Evolutionary conservation across 1,284 basidiomycete species (phyloP).

Genomic region (Lignosus rhinocerotis): DNA sequence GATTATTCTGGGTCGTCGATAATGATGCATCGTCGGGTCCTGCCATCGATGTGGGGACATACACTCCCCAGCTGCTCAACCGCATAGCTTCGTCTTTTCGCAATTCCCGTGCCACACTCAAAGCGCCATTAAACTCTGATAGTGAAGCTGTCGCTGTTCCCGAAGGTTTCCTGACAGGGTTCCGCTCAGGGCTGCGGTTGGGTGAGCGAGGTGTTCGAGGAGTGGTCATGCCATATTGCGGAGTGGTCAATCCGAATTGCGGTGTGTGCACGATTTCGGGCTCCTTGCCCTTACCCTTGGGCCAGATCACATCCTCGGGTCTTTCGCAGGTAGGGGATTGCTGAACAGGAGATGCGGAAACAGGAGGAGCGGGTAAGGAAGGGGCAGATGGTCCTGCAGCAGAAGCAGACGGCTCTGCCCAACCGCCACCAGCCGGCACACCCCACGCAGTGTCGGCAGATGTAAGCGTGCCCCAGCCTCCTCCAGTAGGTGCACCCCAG

Average conservation of each 20-base stretch:
- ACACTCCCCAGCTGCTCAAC: conserved; percentile 12
- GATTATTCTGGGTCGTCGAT: conserved; percentile 6
- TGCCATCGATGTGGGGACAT: conserved; percentile 4
- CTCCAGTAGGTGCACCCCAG: not conserved
- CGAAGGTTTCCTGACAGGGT: conserved; percentile 2
- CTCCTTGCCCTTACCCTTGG: not conserved
- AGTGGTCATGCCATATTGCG: not conserved
- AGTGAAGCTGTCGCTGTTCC: not conserved
- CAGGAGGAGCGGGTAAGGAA: not conserved
- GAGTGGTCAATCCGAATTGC: not conserved
- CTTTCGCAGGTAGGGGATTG: conserved; percentile 4
- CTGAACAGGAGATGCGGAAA: not conserved
- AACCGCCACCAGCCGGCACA: not conserved
- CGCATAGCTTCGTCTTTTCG: conserved; percentile 3
- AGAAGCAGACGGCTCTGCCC: not conserved
- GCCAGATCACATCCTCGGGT: not conserved
- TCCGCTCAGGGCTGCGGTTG: conserved; percentile 8
- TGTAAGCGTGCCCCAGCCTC: not conserved
- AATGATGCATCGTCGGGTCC: not conserved
- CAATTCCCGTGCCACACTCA: not conserved
- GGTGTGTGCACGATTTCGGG: not conserved
- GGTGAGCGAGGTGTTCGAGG: conserved; percentile 12
- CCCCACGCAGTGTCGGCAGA: too few relatives aligned
- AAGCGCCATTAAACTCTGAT: conserved; percentile 2
- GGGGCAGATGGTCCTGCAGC: not conserved